Evolutionary conservation across 495 filamentous ascomycete genomes (phyloP).

Genomic region (Tuber calosporum): DNA sequence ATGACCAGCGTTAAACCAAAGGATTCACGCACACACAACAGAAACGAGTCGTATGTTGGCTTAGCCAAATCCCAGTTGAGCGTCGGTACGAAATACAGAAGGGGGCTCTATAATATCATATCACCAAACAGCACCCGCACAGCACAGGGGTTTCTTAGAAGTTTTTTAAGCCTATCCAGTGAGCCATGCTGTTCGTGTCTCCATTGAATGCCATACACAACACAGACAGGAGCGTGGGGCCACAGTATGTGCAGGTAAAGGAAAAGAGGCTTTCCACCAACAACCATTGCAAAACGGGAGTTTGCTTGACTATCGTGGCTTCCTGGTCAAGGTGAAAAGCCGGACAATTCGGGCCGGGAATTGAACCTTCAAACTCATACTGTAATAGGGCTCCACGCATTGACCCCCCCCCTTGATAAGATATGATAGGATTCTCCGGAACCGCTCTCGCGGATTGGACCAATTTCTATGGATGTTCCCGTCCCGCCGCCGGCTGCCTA

Average conservation of each 20-base stretch:
- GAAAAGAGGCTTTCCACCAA: conserved; percentile 11
- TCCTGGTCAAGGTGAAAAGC: background rate
- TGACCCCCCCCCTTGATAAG: conserved; percentile 21
- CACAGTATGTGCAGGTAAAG: conserved; percentile 7
- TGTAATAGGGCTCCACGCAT: conserved; percentile 13
- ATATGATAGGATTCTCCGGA: conserved; percentile 26
- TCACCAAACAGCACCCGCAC: background rate
- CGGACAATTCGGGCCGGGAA: background rate
- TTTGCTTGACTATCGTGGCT: background rate
- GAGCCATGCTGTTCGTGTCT: conserved; percentile 8
- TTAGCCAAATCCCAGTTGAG: conserved; percentile 16
- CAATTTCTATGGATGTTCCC: conserved; percentile 16
- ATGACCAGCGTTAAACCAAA: conserved; percentile 25
- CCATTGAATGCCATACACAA: conserved; percentile 8
- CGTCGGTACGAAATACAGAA: background rate
- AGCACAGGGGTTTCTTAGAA: conserved; percentile 5
- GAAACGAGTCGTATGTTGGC: conserved; percentile 28
- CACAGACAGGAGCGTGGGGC: conserved; percentile 11
- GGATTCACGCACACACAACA: conserved; percentile 30
- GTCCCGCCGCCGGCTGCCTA: conserved; percentile 15
- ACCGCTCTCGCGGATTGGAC: conserved; percentile 31
- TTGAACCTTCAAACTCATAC: conserved; percentile 8
- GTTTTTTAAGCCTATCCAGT: conserved; percentile 11
- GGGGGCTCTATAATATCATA: background rate
- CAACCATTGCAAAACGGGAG: background rate